phyloP scores from a whole-genome alignment of 768 basidiomycete genomes.

The Glaciozyma martinii region DNA sequence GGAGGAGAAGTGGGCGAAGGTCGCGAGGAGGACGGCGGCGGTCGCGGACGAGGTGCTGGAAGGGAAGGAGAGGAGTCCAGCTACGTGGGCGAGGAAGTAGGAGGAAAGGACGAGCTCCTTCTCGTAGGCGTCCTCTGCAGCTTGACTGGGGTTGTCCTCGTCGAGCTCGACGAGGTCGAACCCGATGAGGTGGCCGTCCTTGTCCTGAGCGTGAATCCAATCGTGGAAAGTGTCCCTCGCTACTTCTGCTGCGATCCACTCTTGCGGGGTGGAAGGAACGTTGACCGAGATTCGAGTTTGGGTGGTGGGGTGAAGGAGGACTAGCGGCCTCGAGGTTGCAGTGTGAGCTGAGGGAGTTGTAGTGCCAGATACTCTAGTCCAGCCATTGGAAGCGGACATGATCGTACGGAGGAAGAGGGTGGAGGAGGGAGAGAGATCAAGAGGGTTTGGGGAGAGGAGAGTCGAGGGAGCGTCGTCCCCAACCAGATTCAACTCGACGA shows the following conservation, averaged over 20 bases:
- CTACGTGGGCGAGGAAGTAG: constrained; percentile 70
- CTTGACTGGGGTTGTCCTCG: constrained; percentile 13
- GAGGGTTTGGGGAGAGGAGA: no score
- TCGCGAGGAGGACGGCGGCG: constrained; percentile 56
- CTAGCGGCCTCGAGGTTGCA: constrained; percentile 12
- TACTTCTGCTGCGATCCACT: constrained; percentile 44
- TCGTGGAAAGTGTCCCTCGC: constrained; percentile 43
- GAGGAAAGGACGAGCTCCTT: constrained; percentile 53
- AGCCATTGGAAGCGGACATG: not conserved
- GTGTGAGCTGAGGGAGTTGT: not conserved
- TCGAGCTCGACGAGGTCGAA: constrained; percentile 28
- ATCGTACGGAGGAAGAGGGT: not conserved
- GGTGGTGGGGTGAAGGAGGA: constrained; percentile 22
- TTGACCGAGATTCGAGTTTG: constrained; percentile 38
- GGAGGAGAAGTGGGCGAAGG: constrained; percentile 67
- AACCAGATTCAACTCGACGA: no score
- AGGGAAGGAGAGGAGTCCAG: constrained; percentile 54
- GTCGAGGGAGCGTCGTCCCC: no score
- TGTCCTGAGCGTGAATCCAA: constrained; percentile 32
- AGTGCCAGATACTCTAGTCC: not conserved
- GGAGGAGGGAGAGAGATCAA: not conserved
- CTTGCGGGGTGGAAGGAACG: constrained; percentile 39
- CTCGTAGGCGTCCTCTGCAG: constrained; percentile 35
- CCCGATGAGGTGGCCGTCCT: constrained; percentile 31
- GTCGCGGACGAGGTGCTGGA: constrained; percentile 39